phyloP scores from a whole-genome alignment of 2,329 filamentous ascomycete species.

The Dendryphion nanum region DNA sequence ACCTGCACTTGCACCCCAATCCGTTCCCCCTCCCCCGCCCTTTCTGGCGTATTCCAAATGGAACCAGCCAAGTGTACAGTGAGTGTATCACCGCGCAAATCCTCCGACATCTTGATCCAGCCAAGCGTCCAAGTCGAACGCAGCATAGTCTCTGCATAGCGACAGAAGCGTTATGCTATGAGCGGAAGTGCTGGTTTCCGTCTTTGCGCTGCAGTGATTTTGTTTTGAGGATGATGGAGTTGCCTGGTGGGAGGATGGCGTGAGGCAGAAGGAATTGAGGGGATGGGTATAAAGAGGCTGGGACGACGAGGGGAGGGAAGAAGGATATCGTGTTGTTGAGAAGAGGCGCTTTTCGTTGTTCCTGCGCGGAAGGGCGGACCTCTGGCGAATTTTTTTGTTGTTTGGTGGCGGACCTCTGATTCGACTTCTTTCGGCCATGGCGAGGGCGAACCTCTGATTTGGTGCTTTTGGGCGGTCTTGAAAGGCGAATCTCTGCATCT shows the following conservation, averaged over 20 bases:
- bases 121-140: constrained; percentile 7
- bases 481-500: not conserved
- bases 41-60: no score
- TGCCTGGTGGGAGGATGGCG: not conserved
- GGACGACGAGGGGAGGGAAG: no score
- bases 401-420: constrained; percentile 16
- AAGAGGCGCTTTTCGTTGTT: no score
- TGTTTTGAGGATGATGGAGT: not conserved
- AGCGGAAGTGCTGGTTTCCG: not conserved
- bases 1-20: not conserved
- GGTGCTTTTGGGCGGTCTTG: not conserved
- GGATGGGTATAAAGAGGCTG: not conserved
- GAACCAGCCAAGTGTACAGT: no score
- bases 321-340: no score
- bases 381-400: constrained; percentile 14
- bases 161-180: not conserved
- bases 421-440: constrained; percentile 1
- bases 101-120: constrained; percentile 11
- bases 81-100: no score
- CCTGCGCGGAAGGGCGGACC: constrained; percentile 18
- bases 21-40: not conserved
- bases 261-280: not conserved
- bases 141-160: not conserved
- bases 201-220: not conserved
- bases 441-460: constrained; percentile 13